These are phyloP conservation scores for Zostera marina DNA, from an alignment of 116 monocot species.

Conservation along the genomic window DNA sequence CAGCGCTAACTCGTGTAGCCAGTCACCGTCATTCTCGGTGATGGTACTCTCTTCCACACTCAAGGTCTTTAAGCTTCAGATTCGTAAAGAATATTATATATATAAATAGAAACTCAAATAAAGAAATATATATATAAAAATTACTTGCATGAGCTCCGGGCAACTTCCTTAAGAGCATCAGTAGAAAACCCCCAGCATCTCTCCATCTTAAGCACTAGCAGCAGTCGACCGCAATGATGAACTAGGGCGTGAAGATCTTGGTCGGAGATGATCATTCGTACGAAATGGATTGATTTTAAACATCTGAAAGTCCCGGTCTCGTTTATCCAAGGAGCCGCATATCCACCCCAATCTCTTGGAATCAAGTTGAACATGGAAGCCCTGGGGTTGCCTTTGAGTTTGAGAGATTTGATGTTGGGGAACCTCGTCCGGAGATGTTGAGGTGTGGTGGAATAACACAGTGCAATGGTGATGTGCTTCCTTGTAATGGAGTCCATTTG, in stretches of 20 bases:
- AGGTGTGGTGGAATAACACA: constrained; percentile 54
- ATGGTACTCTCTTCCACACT: constrained; percentile 73
- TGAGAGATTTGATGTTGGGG: constrained; percentile 23
- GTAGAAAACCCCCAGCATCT: constrained; percentile 19
- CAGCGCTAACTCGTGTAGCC: constrained; percentile 68
- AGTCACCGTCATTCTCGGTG: constrained; percentile 32
- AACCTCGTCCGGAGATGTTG: constrained; percentile 36
- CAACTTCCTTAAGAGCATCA: constrained; percentile 7
- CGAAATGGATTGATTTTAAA: constrained; percentile 23
- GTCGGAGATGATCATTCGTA: constrained; percentile 32
- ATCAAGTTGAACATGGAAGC: constrained; percentile 24
- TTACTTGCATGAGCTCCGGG: constrained; percentile 14
- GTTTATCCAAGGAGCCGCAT: constrained; percentile 21
- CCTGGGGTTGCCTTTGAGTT: constrained; percentile 17
- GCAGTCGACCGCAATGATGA: constrained; percentile 7
- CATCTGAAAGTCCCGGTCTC: constrained; percentile 6
- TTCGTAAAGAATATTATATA: too few relatives aligned
- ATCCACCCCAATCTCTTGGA: constrained; percentile 32
- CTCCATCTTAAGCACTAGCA: constrained; percentile 9
- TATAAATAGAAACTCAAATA: too few relatives aligned
- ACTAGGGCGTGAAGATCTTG: constrained; percentile 9
- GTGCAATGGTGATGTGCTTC: constrained; percentile 60
- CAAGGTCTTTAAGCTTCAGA: constrained; percentile 41
- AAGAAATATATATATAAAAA: too few relatives aligned
- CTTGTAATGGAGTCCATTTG: constrained; percentile 30